Evolutionary conservation across 2,329 filamentous ascomycete genomes (phyloP).

Genomic region (Alternaria brassicae): DNA sequence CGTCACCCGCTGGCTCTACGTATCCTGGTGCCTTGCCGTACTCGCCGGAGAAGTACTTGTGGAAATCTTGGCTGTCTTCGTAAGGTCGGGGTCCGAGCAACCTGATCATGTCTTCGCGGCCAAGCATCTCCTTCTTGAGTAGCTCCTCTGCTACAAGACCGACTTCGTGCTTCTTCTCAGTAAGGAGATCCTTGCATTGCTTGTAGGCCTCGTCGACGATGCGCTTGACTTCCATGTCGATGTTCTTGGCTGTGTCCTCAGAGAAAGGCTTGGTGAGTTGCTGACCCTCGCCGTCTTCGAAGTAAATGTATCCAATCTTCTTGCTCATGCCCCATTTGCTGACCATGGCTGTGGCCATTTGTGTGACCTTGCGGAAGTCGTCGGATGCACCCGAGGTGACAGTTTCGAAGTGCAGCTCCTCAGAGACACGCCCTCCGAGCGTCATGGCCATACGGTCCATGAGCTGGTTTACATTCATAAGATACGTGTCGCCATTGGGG

Average conservation of each 20-base stretch:
- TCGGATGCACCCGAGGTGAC: constrained; percentile 95
- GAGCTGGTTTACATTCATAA: constrained; percentile 93
- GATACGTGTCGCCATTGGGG: constrained; percentile 87
- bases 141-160: constrained; percentile 92
- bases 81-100: constrained; percentile 85
- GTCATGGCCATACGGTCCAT: constrained; percentile 99
- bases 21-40: constrained; percentile 44
- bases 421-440: constrained; percentile 89
- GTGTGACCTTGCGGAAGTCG: constrained; percentile 98
- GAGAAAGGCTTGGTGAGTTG: constrained; percentile 94
- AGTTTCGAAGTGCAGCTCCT: constrained; percentile 95
- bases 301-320: constrained; percentile 92
- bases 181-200: constrained; percentile 83
- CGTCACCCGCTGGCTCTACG: constrained; percentile 44
- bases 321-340: constrained; percentile 99
- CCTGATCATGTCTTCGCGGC: constrained; percentile 89
- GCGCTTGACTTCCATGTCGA: constrained; percentile 87
- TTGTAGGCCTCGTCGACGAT: constrained; percentile 94
- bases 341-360: constrained; percentile 96
- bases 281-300: constrained; percentile 80
- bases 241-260: constrained; percentile 89
- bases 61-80: constrained; percentile 85
- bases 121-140: constrained; percentile 87
- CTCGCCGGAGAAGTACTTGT: constrained; percentile 79
- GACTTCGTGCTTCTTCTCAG: constrained; percentile 85